phyloP scores from a whole-genome alignment of 2,329 filamentous ascomycete genomes.

The Dactylellina parvicollis region DNA sequence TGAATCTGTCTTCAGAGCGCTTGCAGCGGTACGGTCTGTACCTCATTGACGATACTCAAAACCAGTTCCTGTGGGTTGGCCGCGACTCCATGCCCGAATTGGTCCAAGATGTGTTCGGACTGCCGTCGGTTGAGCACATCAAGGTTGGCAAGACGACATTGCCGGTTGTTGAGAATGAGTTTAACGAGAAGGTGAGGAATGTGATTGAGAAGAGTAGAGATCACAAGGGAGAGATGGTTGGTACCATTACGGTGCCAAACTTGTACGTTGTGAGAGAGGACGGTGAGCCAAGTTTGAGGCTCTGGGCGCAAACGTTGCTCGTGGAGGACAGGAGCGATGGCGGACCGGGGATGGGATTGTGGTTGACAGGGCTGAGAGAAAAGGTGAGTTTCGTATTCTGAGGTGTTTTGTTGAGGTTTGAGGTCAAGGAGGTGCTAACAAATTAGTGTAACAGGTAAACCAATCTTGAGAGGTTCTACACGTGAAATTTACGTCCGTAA shows the following conservation, averaged over 20 bases:
- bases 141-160: slow-evolving; percentile 90
- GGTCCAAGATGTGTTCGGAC: slow-evolving; percentile 87
- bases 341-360: slow-evolving; percentile 90
- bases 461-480: slow-evolving; percentile 31
- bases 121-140: slow-evolving; percentile 81
- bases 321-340: slow-evolving; percentile 96
- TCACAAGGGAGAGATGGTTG: slow-evolving; percentile 84
- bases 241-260: slow-evolving; percentile 90
- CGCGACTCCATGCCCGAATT: slow-evolving; percentile 91
- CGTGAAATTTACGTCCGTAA: background rate
- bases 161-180: slow-evolving; percentile 91
- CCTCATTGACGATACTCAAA: slow-evolving; percentile 95
- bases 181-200: slow-evolving; percentile 90
- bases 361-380: slow-evolving; percentile 89
- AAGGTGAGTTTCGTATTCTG: slow-evolving; percentile 77
- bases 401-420: background rate
- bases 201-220: slow-evolving; percentile 93
- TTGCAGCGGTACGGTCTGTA: slow-evolving; percentile 92
- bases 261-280: slow-evolving; percentile 94
- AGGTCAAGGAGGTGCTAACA: slow-evolving; percentile 19
- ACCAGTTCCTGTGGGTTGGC: slow-evolving; percentile 96
- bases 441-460: slow-evolving; percentile 26
- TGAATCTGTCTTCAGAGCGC: slow-evolving; percentile 88
- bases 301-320: slow-evolving; percentile 96
- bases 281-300: slow-evolving; percentile 90